Base-by-base conservation (phyloP, 495 filamentous ascomycete genomes). In the Lophiostoma macrostomum region DNA sequence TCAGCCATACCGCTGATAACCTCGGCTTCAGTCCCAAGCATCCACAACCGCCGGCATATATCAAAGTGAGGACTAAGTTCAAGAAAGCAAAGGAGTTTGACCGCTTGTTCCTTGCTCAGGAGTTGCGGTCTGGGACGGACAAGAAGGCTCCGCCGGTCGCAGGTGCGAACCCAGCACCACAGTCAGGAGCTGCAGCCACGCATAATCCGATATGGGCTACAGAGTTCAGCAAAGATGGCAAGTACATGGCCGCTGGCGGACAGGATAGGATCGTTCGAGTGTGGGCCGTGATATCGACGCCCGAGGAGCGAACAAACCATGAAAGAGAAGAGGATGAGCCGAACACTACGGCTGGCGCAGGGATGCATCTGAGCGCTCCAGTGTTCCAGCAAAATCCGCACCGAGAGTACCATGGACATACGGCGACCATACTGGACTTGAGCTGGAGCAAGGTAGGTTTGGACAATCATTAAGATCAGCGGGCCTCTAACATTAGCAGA, bases 201-300 rank as follows among this genome's bases (percentile, higher is more conserved):
- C 43, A 42, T 75, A 81, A 14, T 89, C 93, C 3, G 12, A 80
- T 95, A 25, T 99, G 93, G 93, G 85, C 93, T 4, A 79, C 88
- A 58, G 86, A 88, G 54, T 96, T 96, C 58, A 96, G 90, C 56
- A 89, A 86, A 39, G 93, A 97, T 73, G 93, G 93, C 11, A 88
- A 78, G 64, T 95, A 91, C 67, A 74, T 99, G 8, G 93, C 93
- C 11, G 87, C 89, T 16, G 94, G 83, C 11, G 93, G 93, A 2
- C 86, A 89, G 58, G 94, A 97, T 65, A 79, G 80, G 41, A 77
- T 91, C 24, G 86, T 99, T 4, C 77, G 94, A 32, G 80, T 97
- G 29, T 99, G 91, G 91, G 81, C 83, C 0, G 93, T 97, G 5
- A 81, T 99, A 16, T 80, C 88, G 10, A 90, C 84, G 0, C 74